phyloP scores from a whole-genome alignment of 2,329 filamentous ascomycete species.

The Microcyclosporella mali region DNA sequence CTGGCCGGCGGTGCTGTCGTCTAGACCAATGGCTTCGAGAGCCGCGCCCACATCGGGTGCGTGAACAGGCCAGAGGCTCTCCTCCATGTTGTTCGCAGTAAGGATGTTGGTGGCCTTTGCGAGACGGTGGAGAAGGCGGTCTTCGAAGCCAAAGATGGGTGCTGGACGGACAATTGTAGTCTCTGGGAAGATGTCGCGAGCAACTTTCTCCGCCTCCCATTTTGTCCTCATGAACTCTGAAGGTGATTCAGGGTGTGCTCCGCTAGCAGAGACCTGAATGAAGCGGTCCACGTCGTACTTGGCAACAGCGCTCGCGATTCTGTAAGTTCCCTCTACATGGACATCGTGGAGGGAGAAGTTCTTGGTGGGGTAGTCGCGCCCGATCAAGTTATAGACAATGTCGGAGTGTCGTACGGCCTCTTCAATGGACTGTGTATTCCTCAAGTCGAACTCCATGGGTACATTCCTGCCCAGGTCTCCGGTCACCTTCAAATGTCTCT shows the following conservation, averaged over 20 bases:
- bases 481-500: constrained; percentile 92
- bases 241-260: constrained; percentile 69
- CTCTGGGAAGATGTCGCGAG: constrained; percentile 85
- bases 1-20: constrained; percentile 82
- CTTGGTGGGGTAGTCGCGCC: constrained; percentile 95
- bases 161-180: constrained; percentile 93
- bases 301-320: constrained; percentile 87
- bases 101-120: constrained; percentile 75
- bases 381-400: constrained; percentile 93
- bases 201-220: constrained; percentile 75
- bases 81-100: constrained; percentile 87
- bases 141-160: constrained; percentile 91
- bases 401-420: constrained; percentile 95
- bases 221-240: constrained; percentile 92
- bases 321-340: constrained; percentile 83
- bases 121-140: constrained; percentile 80
- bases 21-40: constrained; percentile 81
- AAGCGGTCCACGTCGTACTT: constrained; percentile 98
- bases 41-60: constrained; percentile 85
- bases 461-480: constrained; percentile 85
- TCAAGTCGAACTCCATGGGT: constrained; percentile 91
- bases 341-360: constrained; percentile 93
- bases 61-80: constrained; percentile 87
- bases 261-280: constrained; percentile 95
- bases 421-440: constrained; percentile 91